phyloP scores from a whole-genome alignment of 1,139 yeast genomes.

The Taphrina wiesneri region DNA sequence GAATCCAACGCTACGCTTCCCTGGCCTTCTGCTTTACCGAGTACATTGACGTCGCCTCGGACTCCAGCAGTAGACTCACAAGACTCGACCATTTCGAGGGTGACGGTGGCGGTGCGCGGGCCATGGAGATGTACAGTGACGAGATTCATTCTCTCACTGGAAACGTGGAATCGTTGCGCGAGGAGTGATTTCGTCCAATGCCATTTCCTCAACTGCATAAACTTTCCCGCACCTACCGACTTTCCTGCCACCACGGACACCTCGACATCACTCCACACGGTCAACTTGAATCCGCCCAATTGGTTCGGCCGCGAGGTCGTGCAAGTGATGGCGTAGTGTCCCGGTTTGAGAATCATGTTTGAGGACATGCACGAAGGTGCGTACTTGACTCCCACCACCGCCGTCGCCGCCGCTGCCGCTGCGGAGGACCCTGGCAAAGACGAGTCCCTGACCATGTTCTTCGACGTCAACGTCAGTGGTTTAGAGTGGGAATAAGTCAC shows the following conservation, averaged over 20 bases:
- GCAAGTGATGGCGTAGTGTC: constrained; percentile 36
- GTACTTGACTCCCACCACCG: background rate
- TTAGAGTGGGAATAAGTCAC: background rate
- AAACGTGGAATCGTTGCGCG: background rate
- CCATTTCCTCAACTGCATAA: background rate
- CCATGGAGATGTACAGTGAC: constrained; percentile 3
- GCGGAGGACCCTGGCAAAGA: background rate
- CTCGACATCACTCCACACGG: background rate
- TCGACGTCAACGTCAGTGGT: constrained; percentile 25
- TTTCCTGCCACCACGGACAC: background rate
- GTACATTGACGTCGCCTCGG: background rate
- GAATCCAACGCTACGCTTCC: background rate
- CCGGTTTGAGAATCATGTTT: constrained; percentile 16
- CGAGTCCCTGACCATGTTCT: constrained; percentile 22
- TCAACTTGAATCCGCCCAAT: constrained; percentile 35
- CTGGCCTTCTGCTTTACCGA: background rate
- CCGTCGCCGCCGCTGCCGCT: background rate
- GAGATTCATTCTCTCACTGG: background rate
- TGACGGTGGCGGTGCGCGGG: background rate
- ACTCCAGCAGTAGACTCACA: background rate
- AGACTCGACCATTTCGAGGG: background rate
- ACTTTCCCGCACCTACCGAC: background rate
- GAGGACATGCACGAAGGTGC: background rate
- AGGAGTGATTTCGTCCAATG: background rate
- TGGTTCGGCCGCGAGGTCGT: constrained; percentile 35